Evolutionary conservation across 2,329 filamentous ascomycete genomes (phyloP).

Genomic region (Fusarium proliferatum): DNA sequence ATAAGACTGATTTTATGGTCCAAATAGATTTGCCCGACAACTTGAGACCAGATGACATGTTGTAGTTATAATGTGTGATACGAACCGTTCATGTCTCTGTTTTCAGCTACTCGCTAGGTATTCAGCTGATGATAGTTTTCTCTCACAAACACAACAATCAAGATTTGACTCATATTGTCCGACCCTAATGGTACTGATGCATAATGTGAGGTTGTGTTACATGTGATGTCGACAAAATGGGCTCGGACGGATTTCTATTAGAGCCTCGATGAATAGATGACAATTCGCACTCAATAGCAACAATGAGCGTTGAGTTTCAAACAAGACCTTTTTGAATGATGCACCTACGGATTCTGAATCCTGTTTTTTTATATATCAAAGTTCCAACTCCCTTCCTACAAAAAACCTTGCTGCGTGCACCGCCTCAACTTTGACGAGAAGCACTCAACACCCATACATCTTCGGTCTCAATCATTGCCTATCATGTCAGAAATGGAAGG

Average conservation of each 20-base stretch:
- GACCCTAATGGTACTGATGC: background rate
- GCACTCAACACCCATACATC: background rate
- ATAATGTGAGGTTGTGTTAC: conserved; percentile 25
- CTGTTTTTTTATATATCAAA: background rate
- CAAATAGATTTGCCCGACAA: background rate
- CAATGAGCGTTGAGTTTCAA: background rate
- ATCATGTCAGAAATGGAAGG: conserved; percentile 8
- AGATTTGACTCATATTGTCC: conserved; percentile 9
- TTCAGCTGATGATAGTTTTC: background rate
- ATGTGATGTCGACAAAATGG: conserved; percentile 8
- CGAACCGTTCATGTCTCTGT: background rate
- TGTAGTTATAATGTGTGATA: background rate
- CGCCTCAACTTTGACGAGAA: background rate
- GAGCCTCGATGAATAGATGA: conserved; percentile 1
- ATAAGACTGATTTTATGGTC: background rate
- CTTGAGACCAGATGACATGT: background rate
- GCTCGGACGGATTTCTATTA: conserved; percentile 3
- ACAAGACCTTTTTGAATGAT: background rate
- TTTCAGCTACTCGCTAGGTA: background rate
- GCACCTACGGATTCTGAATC: background rate
- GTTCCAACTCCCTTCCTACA: background rate
- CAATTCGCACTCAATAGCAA: conserved; percentile 6
- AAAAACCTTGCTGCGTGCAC: background rate
- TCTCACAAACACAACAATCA: conserved; percentile 5
- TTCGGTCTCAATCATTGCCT: background rate